Evolutionary conservation across 495 filamentous ascomycete species (phyloP), one percentile per base, ranked within the genome.

Genomic region (Neohortaea acidophila): DNA sequence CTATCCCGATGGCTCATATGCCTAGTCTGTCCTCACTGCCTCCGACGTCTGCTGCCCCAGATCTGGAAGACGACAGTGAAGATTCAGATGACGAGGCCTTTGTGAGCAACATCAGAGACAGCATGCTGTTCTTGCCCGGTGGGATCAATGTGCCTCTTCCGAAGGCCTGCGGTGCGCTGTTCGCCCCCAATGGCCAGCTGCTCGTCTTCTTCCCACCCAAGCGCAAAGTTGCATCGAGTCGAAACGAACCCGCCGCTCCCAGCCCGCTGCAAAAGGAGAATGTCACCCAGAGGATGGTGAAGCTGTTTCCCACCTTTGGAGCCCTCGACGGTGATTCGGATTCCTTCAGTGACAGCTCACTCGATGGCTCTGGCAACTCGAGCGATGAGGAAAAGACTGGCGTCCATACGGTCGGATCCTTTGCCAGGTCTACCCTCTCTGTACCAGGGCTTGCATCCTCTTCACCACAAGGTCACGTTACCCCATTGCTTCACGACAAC

Each of bases 221-320:
- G 20, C 8, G 7, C 8, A 27, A 27, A 27, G 24, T 27, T 7
- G 8, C n/a, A 27, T 27, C 24, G 7, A n/a, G 8, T 7, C 7
- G 24, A 27, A 8, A 27, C 24, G 24, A n/a, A 27, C n/a, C 21
- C 13, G n/a, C 12, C 11, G 18, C 2, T 15, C 14, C 5, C n/a
- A 38, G 10, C 12, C 19, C 7, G 9, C 22, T 4, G 6, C 7
- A 8, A 29, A 27, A 67, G 67, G 29, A 69, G 72, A 42, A 71
- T 65, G 48, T 75, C 75, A 17, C 65, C 74, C 27, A 44, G 62
- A 10, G 69, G 70, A 51, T 70, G 67, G 73, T 77, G 33, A 76
- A 72, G 38, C 72, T 77, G 5, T 94, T 94, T 63, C 83, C 87
- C 45, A 75, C 77, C 2, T 94, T 94, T 62, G 85, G 84, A n/a